Evolutionary conservation across 2,329 filamentous ascomycete species (phyloP), one percentile per base, ranked within the genome.

Genomic region (Colletotrichum graminicola): DNA sequence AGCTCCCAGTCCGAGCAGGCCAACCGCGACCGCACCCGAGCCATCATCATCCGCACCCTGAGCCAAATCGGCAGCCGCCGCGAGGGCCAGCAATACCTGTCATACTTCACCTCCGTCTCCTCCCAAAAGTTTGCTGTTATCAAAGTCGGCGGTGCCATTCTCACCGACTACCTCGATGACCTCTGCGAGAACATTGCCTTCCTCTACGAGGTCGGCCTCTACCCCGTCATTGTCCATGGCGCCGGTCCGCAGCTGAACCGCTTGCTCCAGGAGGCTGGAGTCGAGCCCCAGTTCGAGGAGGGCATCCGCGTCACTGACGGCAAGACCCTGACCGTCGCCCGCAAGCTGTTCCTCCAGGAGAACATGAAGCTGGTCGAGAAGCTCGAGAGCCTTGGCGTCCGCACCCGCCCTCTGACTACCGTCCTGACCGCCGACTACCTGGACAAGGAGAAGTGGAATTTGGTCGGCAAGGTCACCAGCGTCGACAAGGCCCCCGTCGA

Each of bases 121-220:
- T 97, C 94, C 45, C 95, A 98, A 85, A 94, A 97, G 80, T 99
- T 98, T 82, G 95, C 95, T 75, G 95, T 99, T 60, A 97, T 99
- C 83, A 99, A 99, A 86, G 95, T 98, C 67, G 96, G 95, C 73
- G 96, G 95, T 73, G 96, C 95, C 74, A 98, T 98, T 78, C 89
- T 99, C 78, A 97, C 94, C 72, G 95, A 98, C 80, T 93, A 98
- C 82, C 88, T 98, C 67, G 93, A 97, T 81, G 94, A 95, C 78
- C 90, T 99, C 67, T 97, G 94, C 79, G 92, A 93, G 66, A 95
- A 93, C 61, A 87, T 98, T 71, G 92, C 94, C 36, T 97, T 98
- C 83, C 89, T 98, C 61, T 95, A 97, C 83, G 93, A 97, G 86
- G 94, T 98, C 79, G 94, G 95, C 51, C 89, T 99, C 51, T 98